These are phyloP conservation scores for Lomentospora prolificans DNA, from an alignment of 2,329 filamentous ascomycete genomes.

Conservation along the genomic window DNA sequence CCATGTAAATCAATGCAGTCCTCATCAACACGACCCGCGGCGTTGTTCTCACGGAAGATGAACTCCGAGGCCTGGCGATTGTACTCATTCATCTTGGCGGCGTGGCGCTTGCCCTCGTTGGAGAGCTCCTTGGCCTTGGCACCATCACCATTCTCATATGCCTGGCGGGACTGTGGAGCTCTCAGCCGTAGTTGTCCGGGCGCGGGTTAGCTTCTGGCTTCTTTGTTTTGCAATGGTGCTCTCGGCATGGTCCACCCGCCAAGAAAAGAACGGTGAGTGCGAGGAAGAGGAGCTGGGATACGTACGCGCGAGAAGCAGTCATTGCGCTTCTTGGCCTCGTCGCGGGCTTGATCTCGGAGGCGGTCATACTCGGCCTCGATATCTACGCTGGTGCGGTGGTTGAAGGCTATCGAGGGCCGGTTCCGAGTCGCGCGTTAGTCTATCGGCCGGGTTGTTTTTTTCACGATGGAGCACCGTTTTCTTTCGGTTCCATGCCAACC, in stretches of 20 bases:
- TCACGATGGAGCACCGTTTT: no score
- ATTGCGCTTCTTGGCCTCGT: conserved; percentile 69
- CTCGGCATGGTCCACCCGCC: no score
- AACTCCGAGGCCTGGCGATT: conserved; percentile 87
- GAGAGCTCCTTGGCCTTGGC: conserved; percentile 74
- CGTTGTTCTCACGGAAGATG: conserved; percentile 95
- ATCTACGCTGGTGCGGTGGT: conserved; percentile 55
- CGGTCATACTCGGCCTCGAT: conserved; percentile 86
- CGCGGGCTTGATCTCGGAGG: conserved; percentile 70
- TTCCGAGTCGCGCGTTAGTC: neutral
- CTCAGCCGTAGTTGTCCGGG: no score
- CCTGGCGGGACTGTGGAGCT: conserved; percentile 52
- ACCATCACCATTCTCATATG: conserved; percentile 76
- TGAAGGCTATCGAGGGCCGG: conserved; percentile 50
- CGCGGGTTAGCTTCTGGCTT: neutral
- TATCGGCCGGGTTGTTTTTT: no score
- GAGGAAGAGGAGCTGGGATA: conserved; percentile 8
- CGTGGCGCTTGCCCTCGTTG: conserved; percentile 77
- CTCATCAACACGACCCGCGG: conserved; percentile 57
- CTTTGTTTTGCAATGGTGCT: neutral
- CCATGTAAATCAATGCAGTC: conserved; percentile 94
- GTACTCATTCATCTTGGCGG: conserved; percentile 73
- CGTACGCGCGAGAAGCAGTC: conserved; percentile 65
- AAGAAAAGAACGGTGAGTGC: neutral
- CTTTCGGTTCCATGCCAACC: no score